Evolutionary conservation across 352 stramenopile species (phyloP), one percentile per base, ranked within the genome.

Genomic region (Achlya hypogyna): DNA sequence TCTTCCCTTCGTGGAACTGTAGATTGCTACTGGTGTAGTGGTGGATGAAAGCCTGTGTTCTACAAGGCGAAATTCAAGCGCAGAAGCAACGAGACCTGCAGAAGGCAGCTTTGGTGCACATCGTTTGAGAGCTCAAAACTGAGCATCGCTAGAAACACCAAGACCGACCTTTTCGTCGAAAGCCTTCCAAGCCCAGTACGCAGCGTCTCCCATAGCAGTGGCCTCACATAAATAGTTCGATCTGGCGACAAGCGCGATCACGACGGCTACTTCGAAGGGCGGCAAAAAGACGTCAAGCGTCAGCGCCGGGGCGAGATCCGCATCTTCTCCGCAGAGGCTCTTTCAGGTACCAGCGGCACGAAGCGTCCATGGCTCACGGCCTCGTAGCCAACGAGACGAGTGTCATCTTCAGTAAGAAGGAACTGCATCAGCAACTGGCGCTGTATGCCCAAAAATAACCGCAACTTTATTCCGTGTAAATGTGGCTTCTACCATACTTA

Each of bases 161-260:
- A 63, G 32, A 43, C 10, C 47, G 38, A 9, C 28, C 12, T 5
- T 49, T 20, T 25, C 60, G 38, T 23, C 60, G 60, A 22, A 67
- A 67, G 51, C 60, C 43, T n/a, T 9, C 42, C n/a, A 31, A 45
- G 20, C 60, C 60, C 9, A 58, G 60, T 67, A 58, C 29, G 22
- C 25, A 6, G 5, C 16, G 45, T n/a, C 9, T 28, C n/a, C 29
- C 20, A 31, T 10, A 8, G 18, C 28, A 6, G 18, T 0, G n/a
- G 18, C 59, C 35, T 34, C 42, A 29, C 42, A 34, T 58, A 40
- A 12, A 5, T 67, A 67, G 60, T 67, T 45, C 60, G 60, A 16
- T 56, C 60, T 16, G 60, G 60, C 31, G 60, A 67, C 51, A 67
- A 67, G 27, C 45, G 60, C 27, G 60, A 67, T 16, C 60, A 67